Evolutionary conservation across 202 grass and related monocot genomes (phyloP).

Genomic region (Schoenoplectus triqueter): DNA sequence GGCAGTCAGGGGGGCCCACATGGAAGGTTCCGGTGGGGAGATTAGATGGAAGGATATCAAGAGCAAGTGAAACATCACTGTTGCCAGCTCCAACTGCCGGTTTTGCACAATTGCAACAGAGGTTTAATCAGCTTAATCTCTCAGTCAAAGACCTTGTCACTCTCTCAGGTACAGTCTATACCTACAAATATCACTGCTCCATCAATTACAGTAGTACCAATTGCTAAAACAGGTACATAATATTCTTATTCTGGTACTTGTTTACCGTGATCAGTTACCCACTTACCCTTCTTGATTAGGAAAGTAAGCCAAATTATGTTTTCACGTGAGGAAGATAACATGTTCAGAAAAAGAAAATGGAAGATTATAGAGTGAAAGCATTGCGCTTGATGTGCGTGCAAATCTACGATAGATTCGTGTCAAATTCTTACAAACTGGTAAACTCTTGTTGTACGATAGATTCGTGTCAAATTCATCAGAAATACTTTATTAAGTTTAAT

Average conservation of each 20-base stretch:
- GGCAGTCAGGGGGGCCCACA: conserved; percentile 69
- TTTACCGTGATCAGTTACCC: background rate
- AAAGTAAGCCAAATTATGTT: background rate
- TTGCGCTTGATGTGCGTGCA: background rate
- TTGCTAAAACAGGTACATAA: background rate
- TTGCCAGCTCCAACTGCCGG: conserved; percentile 63
- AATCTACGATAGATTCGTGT: background rate
- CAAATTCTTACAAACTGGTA: background rate
- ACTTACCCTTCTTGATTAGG: background rate
- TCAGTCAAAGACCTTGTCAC: conserved; percentile 73
- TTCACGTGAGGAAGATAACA: background rate
- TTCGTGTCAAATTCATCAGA: background rate
- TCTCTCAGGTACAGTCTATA: conserved; percentile 53
- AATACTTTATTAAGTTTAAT: background rate
- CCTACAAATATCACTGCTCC: background rate
- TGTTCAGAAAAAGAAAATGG: background rate
- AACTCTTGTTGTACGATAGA: background rate
- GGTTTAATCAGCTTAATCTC: conserved; percentile 68
- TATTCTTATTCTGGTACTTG: background rate
- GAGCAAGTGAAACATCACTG: conserved; percentile 56
- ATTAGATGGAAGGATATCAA: conserved; percentile 68
- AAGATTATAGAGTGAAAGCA: background rate
- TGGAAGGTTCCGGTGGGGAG: conserved; percentile 75
- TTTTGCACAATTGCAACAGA: conserved; percentile 83
- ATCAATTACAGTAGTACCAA: background rate